phyloP scores from a whole-genome alignment of 805 yeast genomes.

The Vanderwaltozyma polyspora region DNA sequence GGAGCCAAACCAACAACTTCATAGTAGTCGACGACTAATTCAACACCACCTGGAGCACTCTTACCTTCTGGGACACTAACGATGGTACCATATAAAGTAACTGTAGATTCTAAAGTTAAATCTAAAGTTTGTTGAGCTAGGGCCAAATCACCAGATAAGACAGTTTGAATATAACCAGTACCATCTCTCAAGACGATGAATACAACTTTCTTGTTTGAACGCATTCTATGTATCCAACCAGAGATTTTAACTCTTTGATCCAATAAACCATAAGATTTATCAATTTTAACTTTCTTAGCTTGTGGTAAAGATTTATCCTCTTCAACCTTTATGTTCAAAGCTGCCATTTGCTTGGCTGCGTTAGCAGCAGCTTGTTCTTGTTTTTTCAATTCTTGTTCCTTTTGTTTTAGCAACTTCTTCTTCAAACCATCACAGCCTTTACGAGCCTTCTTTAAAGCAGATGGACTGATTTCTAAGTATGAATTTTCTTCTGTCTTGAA shows the following conservation, averaged over 20 bases:
- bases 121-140: constrained; percentile 75
- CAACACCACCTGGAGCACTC: constrained; percentile 95
- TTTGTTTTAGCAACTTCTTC: constrained; percentile 51
- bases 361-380: constrained; percentile 56
- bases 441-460: constrained; percentile 91
- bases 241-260: constrained; percentile 65
- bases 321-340: constrained; percentile 59
- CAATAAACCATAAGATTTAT: constrained; percentile 39
- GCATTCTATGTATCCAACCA: constrained; percentile 95
- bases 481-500: constrained; percentile 34
- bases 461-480: constrained; percentile 70
- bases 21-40: constrained; percentile 82
- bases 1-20: constrained; percentile 90
- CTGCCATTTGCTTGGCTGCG: constrained; percentile 62
- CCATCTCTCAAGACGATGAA: constrained; percentile 94
- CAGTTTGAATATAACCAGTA: constrained; percentile 79
- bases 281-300: constrained; percentile 60
- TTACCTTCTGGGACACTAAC: constrained; percentile 89
- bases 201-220: constrained; percentile 84
- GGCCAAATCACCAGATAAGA: constrained; percentile 83
- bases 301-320: constrained; percentile 65
- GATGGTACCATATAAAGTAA: constrained; percentile 69
- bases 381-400: constrained; percentile 39
- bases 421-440: constrained; percentile 88
- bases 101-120: constrained; percentile 80